A percentile compares a stretch with the other conserved stretches of the same genome.
phyloP scores from a whole-genome alignment of 306 rosid genomes.

The Castanea mollissima region DNA sequence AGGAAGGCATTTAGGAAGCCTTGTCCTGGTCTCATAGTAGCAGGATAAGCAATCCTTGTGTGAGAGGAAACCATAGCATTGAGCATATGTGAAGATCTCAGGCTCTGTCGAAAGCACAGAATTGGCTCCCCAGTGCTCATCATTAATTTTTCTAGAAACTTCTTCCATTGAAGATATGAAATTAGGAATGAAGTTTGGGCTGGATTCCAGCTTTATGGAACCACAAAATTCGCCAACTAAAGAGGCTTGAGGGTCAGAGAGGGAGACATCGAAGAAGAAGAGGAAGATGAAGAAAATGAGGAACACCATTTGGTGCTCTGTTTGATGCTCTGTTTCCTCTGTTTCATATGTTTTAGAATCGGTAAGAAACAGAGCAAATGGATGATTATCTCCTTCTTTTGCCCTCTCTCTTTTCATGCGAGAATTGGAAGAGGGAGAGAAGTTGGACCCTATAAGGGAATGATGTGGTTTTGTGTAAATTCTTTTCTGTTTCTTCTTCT shows the following conservation, averaged over 20 bases:
- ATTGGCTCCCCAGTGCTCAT: slow-evolving; percentile 23
- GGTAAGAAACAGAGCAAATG: too few relatives aligned
- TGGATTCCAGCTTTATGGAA: background rate
- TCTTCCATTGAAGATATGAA: slow-evolving; percentile 26
- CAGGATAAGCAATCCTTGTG: slow-evolving; percentile 32
- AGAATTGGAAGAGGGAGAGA: slow-evolving; percentile 4
- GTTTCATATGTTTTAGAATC: too few relatives aligned
- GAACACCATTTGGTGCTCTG: background rate
- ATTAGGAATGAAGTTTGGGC: slow-evolving; percentile 2
- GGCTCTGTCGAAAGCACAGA: background rate
- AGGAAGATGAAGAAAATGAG: background rate
- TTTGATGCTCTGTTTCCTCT: background rate
- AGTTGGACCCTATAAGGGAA: background rate
- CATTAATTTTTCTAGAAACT: slow-evolving; percentile 24
- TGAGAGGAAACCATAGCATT: slow-evolving; percentile 40
- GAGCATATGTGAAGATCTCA: slow-evolving; percentile 35
- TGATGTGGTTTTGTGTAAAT: background rate
- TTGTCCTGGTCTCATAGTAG: slow-evolving; percentile 21
- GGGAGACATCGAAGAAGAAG: slow-evolving; percentile 1
- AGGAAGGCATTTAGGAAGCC: slow-evolving; percentile 40
- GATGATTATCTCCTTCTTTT: too few relatives aligned
- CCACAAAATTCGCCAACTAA: slow-evolving; percentile 35
- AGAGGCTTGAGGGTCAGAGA: background rate
- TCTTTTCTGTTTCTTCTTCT: background rate
- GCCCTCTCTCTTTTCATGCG: background rate